Base-by-base conservation (phyloP, 257 asterid species). In the Vinca minor region DNA sequence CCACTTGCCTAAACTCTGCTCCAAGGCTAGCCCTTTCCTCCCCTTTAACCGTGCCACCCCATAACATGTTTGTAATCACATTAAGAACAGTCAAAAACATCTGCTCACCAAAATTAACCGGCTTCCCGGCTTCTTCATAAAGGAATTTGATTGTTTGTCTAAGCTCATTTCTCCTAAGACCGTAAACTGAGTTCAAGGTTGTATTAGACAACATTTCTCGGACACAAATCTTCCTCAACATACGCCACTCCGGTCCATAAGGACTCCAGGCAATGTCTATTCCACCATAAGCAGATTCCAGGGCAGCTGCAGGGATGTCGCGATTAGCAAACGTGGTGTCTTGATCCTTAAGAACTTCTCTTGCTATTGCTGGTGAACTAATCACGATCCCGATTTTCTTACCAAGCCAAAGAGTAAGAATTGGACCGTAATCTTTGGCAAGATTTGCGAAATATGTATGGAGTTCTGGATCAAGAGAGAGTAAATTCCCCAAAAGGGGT, bases 241-340 rank as follows among this genome's bases (percentile, higher is more conserved):
- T 83, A 61, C 91, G 75, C 96, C 95, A 89, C 29, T 83, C 85
- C 0, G 93, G 78, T 1, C 96, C 96, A 56, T 86, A 81, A 1
- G 91, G 89, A 4, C 60, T 81, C 91, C 94, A 89, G 0, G 69
- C 87, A 4, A 89, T 86, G 72, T 89, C 89, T 0, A 8, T 6
- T 39, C 95, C 95, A 17, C 96, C 96, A 57, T 86, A 88, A 0
- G 87, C 14, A 0, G 85, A 83, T 62, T 77, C 89, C 20, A 34
- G 61, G 7, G 75, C 95, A 0, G 89, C 95, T 53, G 69, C 86
- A 4, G 95, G 94, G 14, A 81, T 78, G 44, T 86, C 96, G 0
- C 95, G 83, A 63, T 86, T 89, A 52, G 95, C 95, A 29, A 89
- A 89, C 5, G 68, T 71, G 55, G 74, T 61, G 71, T 86, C 94